Evolutionary conservation across 371 early-diverging fungal genomes (phyloP).

Genomic region (Rhizopus delemar): DNA sequence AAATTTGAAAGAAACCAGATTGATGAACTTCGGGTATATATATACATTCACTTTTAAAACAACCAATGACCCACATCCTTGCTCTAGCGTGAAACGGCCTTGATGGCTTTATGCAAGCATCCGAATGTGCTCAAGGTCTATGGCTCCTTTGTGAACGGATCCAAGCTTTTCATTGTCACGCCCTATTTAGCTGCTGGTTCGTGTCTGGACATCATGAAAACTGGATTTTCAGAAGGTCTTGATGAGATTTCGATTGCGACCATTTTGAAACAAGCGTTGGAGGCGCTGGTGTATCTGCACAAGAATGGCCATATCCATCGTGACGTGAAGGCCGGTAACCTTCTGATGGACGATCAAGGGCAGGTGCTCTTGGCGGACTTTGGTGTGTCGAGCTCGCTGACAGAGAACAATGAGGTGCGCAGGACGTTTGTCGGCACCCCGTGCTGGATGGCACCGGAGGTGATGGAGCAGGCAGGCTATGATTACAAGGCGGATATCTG

Average conservation of each 20-base stretch:
- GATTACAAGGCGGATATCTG: slow-evolving; percentile 92
- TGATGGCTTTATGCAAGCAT: slow-evolving; percentile 86
- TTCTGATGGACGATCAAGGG: slow-evolving; percentile 83
- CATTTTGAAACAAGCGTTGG: slow-evolving; percentile 82
- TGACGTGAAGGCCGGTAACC: slow-evolving; percentile 90
- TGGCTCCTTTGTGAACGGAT: slow-evolving; percentile 80
- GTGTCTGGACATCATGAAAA: slow-evolving; percentile 88
- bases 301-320: slow-evolving; percentile 88
- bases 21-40: slow-evolving; percentile 76
- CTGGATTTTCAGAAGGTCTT: slow-evolving; percentile 78
- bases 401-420: slow-evolving; percentile 72
- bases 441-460: slow-evolving; percentile 92
- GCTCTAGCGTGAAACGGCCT: slow-evolving; percentile 77
- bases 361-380: slow-evolving; percentile 89
- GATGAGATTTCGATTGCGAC: slow-evolving; percentile 83
- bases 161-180: slow-evolving; percentile 81
- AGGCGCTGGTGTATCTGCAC: slow-evolving; percentile 87
- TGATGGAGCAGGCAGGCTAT: slow-evolving; percentile 79
- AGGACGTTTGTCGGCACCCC: slow-evolving; percentile 94
- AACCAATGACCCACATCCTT: background rate
- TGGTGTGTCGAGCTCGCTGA: slow-evolving; percentile 81
- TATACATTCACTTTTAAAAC: background rate
- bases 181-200: slow-evolving; percentile 83
- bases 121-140: slow-evolving; percentile 81
- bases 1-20: slow-evolving; percentile 87